Evolutionary conservation across 805 yeast species (phyloP).

Genomic region (Sugiyamaella smithiae): DNA sequence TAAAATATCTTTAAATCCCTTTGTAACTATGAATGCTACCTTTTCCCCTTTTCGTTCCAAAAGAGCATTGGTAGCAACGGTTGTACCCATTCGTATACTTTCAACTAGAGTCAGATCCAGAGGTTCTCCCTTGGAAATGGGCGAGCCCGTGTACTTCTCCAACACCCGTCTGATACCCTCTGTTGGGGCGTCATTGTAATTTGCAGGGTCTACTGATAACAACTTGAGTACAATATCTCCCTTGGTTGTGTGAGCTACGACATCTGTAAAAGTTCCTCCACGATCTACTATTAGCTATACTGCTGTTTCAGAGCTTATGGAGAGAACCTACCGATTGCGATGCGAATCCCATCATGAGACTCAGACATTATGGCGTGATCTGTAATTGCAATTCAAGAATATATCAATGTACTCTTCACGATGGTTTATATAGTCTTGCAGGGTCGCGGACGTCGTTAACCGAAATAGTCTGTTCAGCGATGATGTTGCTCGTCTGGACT

Average conservation of each 20-base stretch:
- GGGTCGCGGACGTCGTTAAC: too few relatives aligned
- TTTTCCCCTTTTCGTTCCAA: slow-evolving; percentile 89
- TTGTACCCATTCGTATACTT: slow-evolving; percentile 84
- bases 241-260: slow-evolving; percentile 50
- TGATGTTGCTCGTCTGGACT: too few relatives aligned
- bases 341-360: slow-evolving; percentile 19
- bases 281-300: too few relatives aligned
- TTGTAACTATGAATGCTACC: slow-evolving; percentile 82
- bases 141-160: slow-evolving; percentile 52
- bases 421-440: too few relatives aligned
- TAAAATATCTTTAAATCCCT: slow-evolving; percentile 81
- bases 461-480: too few relatives aligned
- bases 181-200: slow-evolving; percentile 86
- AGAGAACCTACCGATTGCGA: slow-evolving; percentile 25
- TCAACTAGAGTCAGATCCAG: slow-evolving; percentile 55
- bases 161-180: slow-evolving; percentile 84
- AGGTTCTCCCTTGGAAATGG: slow-evolving; percentile 57
- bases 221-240: slow-evolving; percentile 68
- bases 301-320: too few relatives aligned
- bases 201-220: slow-evolving; percentile 82
- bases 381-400: too few relatives aligned
- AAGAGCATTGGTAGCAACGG: slow-evolving; percentile 93
- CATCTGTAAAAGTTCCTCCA: slow-evolving; percentile 95
- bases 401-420: too few relatives aligned
- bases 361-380: too few relatives aligned